Evolutionary conservation across 345 rosid genomes (phyloP), one percentile per base, ranked within the genome.

Genomic region (Erodium maritimum): DNA sequence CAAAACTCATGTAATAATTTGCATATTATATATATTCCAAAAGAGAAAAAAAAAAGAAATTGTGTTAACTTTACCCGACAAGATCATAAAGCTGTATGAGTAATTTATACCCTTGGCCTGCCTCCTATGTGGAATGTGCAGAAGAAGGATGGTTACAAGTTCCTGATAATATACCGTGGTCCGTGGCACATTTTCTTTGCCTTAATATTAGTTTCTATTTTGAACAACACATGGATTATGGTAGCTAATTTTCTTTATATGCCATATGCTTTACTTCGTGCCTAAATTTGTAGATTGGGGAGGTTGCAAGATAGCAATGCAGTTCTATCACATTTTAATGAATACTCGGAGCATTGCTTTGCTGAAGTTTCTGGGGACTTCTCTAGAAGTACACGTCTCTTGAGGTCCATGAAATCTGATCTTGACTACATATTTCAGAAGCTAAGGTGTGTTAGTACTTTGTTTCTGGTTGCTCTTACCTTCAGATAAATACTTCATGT

Each of bases 231-330:
- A 5, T 52, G 48, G 25, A 29, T 23, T 33, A 5, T 42, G 48
- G 48, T 42, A 14, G 2, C 14, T 42, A 51, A 51, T 21, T 45
- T 8, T 23, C 24, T 21, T 17, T 51, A 52, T 22, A 16, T 55
- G 37, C 7, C 46, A 29, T 45, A 45, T 50, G 16, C 46, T 23
- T 42, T 17, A 23, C 48, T 18, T 9, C 65, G 34, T 2, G 34
- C 16, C 19, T 54, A 10, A 50, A 70, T 55, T 73, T 62, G 57
- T 78, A 93, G 99, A 73, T 69, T 89, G 71, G 99, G 99, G 64
- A 86, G 99, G 75, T 65, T 89, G 69, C 99, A 93, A 71, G 99
- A 93, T 65, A 93, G 95, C 77, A 87, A 85, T 42, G 94, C 96
- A 0, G 99, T 93, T 45, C 77, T 93, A 24, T 72, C 94, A 20